Conservation (phyloP, 108 stramenopile species). For the Asterionellopsis glacialis region DNA sequence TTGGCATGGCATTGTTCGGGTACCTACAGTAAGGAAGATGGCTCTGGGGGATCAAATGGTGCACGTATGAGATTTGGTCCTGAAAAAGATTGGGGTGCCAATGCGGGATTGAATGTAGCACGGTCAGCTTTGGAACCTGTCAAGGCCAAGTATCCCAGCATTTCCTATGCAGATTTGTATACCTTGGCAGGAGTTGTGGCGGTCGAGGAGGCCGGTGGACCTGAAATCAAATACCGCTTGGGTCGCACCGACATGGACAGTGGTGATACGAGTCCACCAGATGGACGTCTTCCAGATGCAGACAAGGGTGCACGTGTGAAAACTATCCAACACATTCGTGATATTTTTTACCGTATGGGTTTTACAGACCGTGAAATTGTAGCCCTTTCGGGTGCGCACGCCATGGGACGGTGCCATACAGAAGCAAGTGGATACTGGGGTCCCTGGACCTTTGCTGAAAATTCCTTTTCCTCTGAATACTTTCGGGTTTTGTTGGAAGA, state of each 20-base stretch:
- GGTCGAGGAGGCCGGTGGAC: slow-evolving; percentile 68
- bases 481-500: slow-evolving; percentile 93
- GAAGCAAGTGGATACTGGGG: slow-evolving; percentile 88
- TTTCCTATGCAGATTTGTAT: slow-evolving; percentile 93
- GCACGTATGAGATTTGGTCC: slow-evolving; percentile 92
- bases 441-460: slow-evolving; percentile 94
- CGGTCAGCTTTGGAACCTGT: slow-evolving; percentile 66
- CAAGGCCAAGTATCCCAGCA: slow-evolving; percentile 81
- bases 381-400: slow-evolving; percentile 95
- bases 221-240: slow-evolving; percentile 69
- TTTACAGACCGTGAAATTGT: slow-evolving; percentile 91
- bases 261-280: slow-evolving; percentile 55
- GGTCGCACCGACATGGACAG: slow-evolving; percentile 68
- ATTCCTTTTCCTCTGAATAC: slow-evolving; percentile 95
- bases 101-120: slow-evolving; percentile 86
- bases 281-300: slow-evolving; percentile 88
- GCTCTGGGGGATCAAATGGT: slow-evolving; percentile 90
- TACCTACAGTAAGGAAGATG: slow-evolving; percentile 70
- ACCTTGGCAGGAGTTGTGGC: slow-evolving; percentile 80
- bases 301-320: slow-evolving; percentile 76
- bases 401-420: slow-evolving; percentile 93
- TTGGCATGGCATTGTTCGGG: slow-evolving; percentile 96
- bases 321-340: slow-evolving; percentile 80
- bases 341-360: slow-evolving; percentile 95
- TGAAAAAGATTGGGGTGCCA: slow-evolving; percentile 83